Base-by-base conservation (phyloP, 2,329 filamentous ascomycete genomes). In the Ascochyta clinopodiicola region DNA sequence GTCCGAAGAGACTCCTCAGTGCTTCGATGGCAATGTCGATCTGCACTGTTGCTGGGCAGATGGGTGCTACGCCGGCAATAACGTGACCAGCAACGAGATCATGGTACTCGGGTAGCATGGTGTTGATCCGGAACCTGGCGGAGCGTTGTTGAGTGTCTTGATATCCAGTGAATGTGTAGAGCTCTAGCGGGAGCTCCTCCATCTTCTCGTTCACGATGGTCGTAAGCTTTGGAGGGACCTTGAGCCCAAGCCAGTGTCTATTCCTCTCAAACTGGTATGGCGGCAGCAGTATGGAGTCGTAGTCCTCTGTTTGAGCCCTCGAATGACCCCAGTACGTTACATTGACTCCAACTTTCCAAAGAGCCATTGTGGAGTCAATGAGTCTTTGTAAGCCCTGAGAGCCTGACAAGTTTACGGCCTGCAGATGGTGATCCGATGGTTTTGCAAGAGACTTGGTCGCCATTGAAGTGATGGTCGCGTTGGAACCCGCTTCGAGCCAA, bases 41-140 rank as follows among this genome's bases (percentile, higher is more conserved):
- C 44, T 79, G 51, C 0, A 81, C 48, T 0, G 75, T 79, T 0
- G 67, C 73, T 0, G 80, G 80, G 29, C 69, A 74, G 10, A 77
- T 54, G 8, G 78, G 68, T 0, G 76, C 78, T 0, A 76, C 37
- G 75, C 29, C 73, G 53, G 72, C 75, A 38, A 80, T 77, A 2
- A 77, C 37, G 53, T 83, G 80, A 7, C 73, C 74, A 0, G 63
- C 50, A 0, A 82, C 43, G 3, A 77, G 51, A 0, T 59, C 27
- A 21, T 75, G 43, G 58, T 77, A 83, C 31, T 74, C 64, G 0
- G 70, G 48, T 0, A 58, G 67, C 3, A 34, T 51, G 0, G 78
- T 79, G 56, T 81, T 79, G 65, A 83, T 68, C 0, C 70, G 70
- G 71, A 82, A 82, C 0, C 72, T 66, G 0, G 73, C 71, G 3